phyloP scores from a whole-genome alignment of 2,329 filamentous ascomycete species.

The Boeremia lycopersici region DNA sequence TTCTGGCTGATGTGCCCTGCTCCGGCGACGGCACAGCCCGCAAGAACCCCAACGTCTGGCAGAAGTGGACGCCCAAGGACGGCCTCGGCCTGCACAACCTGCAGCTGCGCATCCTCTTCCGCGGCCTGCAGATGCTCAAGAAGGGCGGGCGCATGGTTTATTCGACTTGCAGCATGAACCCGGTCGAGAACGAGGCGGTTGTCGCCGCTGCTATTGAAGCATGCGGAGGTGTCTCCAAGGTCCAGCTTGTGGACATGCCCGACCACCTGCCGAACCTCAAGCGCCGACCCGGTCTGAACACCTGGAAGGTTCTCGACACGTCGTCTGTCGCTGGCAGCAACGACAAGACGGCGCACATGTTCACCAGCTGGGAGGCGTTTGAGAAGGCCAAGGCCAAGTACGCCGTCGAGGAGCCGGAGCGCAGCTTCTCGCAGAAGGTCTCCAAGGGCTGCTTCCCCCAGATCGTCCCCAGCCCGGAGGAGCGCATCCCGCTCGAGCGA shows the following conservation, averaged over 20 bases:
- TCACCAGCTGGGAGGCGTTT: constrained; percentile 83
- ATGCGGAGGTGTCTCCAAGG: constrained; percentile 81
- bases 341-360: constrained; percentile 79
- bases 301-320: constrained; percentile 80
- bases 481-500: constrained; percentile 76
- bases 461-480: constrained; percentile 58
- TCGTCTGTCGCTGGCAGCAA: constrained; percentile 32
- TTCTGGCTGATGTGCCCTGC: constrained; percentile 95
- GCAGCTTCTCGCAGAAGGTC: constrained; percentile 57
- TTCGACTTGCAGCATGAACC: constrained; percentile 99
- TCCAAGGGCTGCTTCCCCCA: constrained; percentile 84
- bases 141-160: constrained; percentile 94
- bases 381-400: constrained; percentile 69
- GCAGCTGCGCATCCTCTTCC: constrained; percentile 86
- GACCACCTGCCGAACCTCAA: constrained; percentile 77
- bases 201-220: constrained; percentile 85
- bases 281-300: constrained; percentile 74
- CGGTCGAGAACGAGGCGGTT: constrained; percentile 94
- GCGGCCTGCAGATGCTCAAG: constrained; percentile 94
- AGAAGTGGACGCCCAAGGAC: constrained; percentile 88
- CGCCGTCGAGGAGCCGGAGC: constrained; percentile 64
- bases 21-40: constrained; percentile 92
- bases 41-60: constrained; percentile 95
- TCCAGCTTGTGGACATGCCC: constrained; percentile 84
- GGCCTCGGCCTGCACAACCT: constrained; percentile 85